Percentiles rank a stretch among this genome's conserved stretches.
Conservation (phyloP, 768 basidiomycete species). For the Termitomyces bulborhizus region DNA sequence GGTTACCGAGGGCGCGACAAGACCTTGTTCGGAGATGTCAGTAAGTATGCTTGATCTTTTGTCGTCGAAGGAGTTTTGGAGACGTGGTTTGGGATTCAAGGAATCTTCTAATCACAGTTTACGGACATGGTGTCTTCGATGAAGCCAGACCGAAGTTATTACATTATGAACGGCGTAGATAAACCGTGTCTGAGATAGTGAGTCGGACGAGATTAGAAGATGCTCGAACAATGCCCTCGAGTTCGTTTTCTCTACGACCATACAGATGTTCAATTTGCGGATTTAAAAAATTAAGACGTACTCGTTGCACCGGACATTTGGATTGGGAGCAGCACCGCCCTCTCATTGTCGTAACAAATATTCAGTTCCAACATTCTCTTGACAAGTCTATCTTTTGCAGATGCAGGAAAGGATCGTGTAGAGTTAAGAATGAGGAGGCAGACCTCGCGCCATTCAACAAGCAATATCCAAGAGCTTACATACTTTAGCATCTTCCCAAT, state of each 20-base stretch:
- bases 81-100: background rate
- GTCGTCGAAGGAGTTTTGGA: no score
- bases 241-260: background rate
- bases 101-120: constrained; percentile 40
- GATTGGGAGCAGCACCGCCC: constrained; percentile 80
- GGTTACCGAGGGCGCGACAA: constrained; percentile 27
- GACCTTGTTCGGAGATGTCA: background rate
- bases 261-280: constrained; percentile 18
- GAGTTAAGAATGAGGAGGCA: background rate
- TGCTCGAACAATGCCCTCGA: constrained; percentile 56
- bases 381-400: constrained; percentile 85
- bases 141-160: background rate
- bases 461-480: constrained; percentile 69
- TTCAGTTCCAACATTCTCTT: constrained; percentile 83
- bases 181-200: constrained; percentile 46
- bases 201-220: constrained; percentile 29
- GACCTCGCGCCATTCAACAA: constrained; percentile 55
- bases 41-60: constrained; percentile 83
- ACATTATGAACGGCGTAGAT: constrained; percentile 41
- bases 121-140: constrained; percentile 79
- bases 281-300: constrained; percentile 15
- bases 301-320: constrained; percentile 92
- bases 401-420: constrained; percentile 23
- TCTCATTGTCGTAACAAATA: constrained; percentile 79
- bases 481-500: constrained; percentile 91